phyloP scores from a whole-genome alignment of 495 filamentous ascomycete species.

The Xylaria scruposa region DNA sequence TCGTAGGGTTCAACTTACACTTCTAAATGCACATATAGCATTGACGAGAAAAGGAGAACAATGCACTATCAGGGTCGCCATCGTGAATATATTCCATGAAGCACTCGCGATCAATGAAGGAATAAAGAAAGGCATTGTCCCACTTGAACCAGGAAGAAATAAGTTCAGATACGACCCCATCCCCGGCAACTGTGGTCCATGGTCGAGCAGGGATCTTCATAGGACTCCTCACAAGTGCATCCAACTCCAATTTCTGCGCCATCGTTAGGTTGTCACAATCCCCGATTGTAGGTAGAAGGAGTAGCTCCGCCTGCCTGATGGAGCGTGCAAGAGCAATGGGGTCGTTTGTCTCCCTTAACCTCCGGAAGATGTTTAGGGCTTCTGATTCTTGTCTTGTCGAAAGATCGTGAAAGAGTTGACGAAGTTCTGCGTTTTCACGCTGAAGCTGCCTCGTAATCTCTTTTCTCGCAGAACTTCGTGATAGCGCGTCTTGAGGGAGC shows the following conservation, averaged over 20 bases:
- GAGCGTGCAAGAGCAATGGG: conserved; percentile 25
- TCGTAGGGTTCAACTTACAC: conserved; percentile 36
- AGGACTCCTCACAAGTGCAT: conserved; percentile 30
- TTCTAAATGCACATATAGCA: conserved; percentile 53
- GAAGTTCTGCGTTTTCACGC: conserved; percentile 26
- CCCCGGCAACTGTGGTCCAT: conserved; percentile 59
- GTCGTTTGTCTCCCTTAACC: conserved; percentile 27
- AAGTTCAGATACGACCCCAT: conserved; percentile 60
- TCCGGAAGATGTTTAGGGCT: conserved; percentile 26
- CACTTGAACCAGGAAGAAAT: conserved; percentile 62
- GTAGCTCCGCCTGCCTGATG: conserved; percentile 30
- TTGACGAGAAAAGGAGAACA: conserved; percentile 63
- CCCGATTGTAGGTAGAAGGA: conserved; percentile 5
- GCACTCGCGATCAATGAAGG: conserved; percentile 57
- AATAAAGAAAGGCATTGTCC: conserved; percentile 48
- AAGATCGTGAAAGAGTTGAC: conserved; percentile 29
- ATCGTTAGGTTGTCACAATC: not conserved
- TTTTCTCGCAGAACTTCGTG: conserved; percentile 17
- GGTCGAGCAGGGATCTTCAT: conserved; percentile 54
- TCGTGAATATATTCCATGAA: conserved; percentile 56
- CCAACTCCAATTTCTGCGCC: conserved; percentile 24
- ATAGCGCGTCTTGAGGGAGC: conserved; percentile 16
- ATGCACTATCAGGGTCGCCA: conserved; percentile 43
- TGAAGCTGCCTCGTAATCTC: conserved; percentile 20
- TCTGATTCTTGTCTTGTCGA: conserved; percentile 25